Base-by-base conservation (phyloP, 345 rosid species). In the Excoecaria cochinchinensis region DNA sequence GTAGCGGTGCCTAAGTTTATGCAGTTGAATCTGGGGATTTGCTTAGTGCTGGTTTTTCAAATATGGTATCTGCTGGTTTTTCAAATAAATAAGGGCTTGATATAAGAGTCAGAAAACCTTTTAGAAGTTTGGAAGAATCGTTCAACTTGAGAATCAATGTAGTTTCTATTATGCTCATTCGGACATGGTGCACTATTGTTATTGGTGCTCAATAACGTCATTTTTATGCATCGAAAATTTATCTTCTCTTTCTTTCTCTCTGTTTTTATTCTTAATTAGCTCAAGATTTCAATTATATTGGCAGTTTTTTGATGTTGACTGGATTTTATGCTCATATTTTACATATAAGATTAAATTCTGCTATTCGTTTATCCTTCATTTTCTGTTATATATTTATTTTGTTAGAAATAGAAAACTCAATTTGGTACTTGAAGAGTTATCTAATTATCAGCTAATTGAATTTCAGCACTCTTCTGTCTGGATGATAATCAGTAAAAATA, bases 401-500 rank as follows among this genome's bases (percentile, higher is more conserved):
- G 40, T 44, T 56, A 12, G 64, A 38, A 7, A 14, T 9, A 62
- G 46, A 15, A 16, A 65, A 64, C 14, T 22, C 57, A 38, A 8
- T 36, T 10, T 31, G 46, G 48, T 51, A 7, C 17, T 39, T n/a
- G 50, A 53, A 53, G 10, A 21, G 61, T 12, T 39, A 72, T 48
- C 25, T 9, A 39, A 19, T 21, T 38, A 16, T 14, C 50, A 40
- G 1, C 6, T 9, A 69, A 38, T 56, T 42, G 17, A 21, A 51
- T 46, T 56, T 39, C 6, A 7, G 39, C 64, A 40, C 62, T 57
- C 42, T 70, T 71, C 3, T n/a, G 19, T 22, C 8, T 42, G 40
- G 56, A 74, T 70, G 13, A 73, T 63, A 52, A 48, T 59, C 51
- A 31, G 17, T 12, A 14, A 44, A 22, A n/a, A 22, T 59, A 74